Conservation (phyloP, 1,139 yeast genomes). For the Suhomyces guaymorum region DNA sequence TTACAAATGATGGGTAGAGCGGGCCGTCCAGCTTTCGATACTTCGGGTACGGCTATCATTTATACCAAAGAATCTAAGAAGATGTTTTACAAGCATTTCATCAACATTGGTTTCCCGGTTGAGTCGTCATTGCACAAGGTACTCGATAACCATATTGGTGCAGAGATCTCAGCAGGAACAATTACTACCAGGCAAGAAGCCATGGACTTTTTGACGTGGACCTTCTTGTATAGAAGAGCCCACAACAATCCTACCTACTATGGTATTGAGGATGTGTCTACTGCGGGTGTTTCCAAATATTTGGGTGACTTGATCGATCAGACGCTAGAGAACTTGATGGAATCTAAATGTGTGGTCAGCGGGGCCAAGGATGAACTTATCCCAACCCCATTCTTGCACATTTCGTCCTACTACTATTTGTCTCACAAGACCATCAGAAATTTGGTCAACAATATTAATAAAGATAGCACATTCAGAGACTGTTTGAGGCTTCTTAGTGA, state of each 20-base stretch:
- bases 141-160: slow-evolving; percentile 92
- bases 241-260: slow-evolving; percentile 96
- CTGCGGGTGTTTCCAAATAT: slow-evolving; percentile 69
- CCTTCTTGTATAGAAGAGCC: slow-evolving; percentile 88
- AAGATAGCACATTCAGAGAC: slow-evolving; percentile 60
- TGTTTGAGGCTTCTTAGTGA: slow-evolving; percentile 72
- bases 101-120: slow-evolving; percentile 96
- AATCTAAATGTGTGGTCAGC: slow-evolving; percentile 68
- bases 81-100: slow-evolving; percentile 87
- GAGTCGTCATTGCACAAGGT: slow-evolving; percentile 94
- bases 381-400: slow-evolving; percentile 81
- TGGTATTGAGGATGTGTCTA: slow-evolving; percentile 72
- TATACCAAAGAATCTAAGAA: slow-evolving; percentile 91
- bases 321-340: slow-evolving; percentile 65
- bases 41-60: slow-evolving; percentile 92
- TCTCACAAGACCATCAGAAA: slow-evolving; percentile 87
- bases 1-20: slow-evolving; percentile 93
- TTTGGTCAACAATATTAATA: slow-evolving; percentile 53
- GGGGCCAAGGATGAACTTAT: slow-evolving; percentile 51
- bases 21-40: slow-evolving; percentile 96
- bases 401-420: slow-evolving; percentile 88
- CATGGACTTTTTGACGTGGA: slow-evolving; percentile 90
- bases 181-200: slow-evolving; percentile 84
- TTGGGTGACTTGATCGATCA: slow-evolving; percentile 71
- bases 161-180: slow-evolving; percentile 90